phyloP scores from a whole-genome alignment of 352 stramenopile species.

The Phytopythium mirpurense region DNA sequence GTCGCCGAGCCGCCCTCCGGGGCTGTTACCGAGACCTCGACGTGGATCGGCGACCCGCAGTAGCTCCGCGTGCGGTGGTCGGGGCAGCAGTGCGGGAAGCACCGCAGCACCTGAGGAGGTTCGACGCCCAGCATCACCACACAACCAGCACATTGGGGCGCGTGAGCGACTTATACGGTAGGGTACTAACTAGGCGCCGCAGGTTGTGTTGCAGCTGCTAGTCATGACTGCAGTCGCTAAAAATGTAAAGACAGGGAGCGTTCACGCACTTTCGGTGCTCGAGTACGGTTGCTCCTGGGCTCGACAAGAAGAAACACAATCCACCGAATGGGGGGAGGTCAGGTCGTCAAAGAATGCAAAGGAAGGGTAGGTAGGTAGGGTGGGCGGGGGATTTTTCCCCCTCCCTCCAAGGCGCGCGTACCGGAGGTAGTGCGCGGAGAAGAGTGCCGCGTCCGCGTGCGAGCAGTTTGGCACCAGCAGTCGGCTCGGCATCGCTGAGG shows the following conservation, averaged over 20 bases:
- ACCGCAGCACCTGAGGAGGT: constrained; percentile 34
- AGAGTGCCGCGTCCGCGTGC: constrained; percentile 13
- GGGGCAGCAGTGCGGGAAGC: constrained; percentile 56
- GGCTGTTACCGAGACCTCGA: constrained; percentile 10
- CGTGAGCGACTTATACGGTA: too few relatives aligned
- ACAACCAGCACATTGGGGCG: too few relatives aligned
- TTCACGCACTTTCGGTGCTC: constrained; percentile 34
- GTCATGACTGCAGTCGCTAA: background rate
- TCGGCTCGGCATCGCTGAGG: constrained; percentile 10
- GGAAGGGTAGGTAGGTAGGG: too few relatives aligned
- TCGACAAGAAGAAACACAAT: background rate
- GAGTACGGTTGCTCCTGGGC: constrained; percentile 30
- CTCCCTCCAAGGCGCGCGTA: background rate
- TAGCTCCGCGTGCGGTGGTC: constrained; percentile 40
- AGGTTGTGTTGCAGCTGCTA: too few relatives aligned
- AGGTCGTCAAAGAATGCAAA: too few relatives aligned
- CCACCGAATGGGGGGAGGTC: too few relatives aligned
- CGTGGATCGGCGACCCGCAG: constrained; percentile 35
- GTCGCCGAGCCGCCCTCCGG: background rate
- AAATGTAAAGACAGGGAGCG: too few relatives aligned
- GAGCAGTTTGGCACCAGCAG: constrained; percentile 24
- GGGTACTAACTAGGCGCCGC: too few relatives aligned
- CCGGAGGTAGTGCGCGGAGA: constrained; percentile 9
- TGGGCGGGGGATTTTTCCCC: too few relatives aligned
- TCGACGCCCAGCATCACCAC: too few relatives aligned